Evolutionary conservation across 495 filamentous ascomycete genomes (phyloP).

Genomic region (Aspergillus wentii): DNA sequence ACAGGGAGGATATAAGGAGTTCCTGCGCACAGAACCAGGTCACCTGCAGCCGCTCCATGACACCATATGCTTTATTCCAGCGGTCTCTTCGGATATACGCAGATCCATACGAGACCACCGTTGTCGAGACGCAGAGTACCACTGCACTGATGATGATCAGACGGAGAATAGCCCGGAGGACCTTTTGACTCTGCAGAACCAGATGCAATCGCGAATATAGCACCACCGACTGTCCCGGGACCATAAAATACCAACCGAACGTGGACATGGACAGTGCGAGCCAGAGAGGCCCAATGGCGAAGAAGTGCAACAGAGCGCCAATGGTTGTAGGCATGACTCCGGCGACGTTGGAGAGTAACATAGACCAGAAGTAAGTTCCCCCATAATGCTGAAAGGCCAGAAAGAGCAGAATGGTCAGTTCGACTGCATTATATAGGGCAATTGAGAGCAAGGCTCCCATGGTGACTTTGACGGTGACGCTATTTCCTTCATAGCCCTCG

Average conservation of each 20-base stretch:
- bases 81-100: conserved; percentile 18
- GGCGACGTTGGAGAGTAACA: conserved; percentile 35
- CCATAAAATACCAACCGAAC: conserved; percentile 40
- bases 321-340: conserved; percentile 36
- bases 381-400: conserved; percentile 41
- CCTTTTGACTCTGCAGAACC: conserved; percentile 32
- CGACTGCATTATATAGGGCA: conserved; percentile 47
- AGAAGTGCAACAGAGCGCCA: conserved; percentile 43
- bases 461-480: no score
- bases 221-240: conserved; percentile 46
- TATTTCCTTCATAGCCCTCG: no score
- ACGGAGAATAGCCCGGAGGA: conserved; percentile 28
- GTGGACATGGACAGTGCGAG: conserved; percentile 33
- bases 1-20: conserved; percentile 50
- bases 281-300: conserved; percentile 21
- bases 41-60: conserved; percentile 56
- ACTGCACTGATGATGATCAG: conserved; percentile 45
- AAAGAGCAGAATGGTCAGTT: conserved; percentile 41
- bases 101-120: conserved; percentile 48
- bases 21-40: conserved; percentile 58
- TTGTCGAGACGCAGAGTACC: conserved; percentile 49
- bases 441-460: no score
- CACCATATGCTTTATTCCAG: conserved; percentile 40
- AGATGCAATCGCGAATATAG: conserved; percentile 46
- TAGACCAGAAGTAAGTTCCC: conserved; percentile 47